Evolutionary conservation across 495 filamentous ascomycete genomes (phyloP).

Genomic region (Astrocystis sublimbata): DNA sequence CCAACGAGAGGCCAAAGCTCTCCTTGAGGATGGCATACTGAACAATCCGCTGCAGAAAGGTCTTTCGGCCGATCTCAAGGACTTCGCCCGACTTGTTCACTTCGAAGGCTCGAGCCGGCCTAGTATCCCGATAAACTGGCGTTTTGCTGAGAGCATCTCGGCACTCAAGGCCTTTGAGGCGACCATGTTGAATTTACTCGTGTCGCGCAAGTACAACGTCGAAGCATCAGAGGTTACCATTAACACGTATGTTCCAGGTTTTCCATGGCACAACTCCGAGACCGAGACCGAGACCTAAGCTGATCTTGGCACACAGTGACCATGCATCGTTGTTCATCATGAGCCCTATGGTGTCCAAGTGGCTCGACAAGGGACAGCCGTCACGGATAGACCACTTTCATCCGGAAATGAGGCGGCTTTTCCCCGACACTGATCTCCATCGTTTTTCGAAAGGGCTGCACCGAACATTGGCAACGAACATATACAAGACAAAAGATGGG

Average conservation of each 20-base stretch:
- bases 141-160: conserved; percentile 35
- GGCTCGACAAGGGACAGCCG: conserved; percentile 6
- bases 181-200: conserved; percentile 26
- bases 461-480: conserved; percentile 41
- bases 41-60: conserved; percentile 24
- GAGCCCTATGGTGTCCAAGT: conserved; percentile 12
- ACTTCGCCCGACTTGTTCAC: background rate
- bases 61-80: conserved; percentile 14
- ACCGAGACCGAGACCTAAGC: background rate
- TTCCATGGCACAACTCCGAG: no score
- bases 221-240: conserved; percentile 23
- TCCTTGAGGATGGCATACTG: conserved; percentile 30
- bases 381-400: background rate
- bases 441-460: conserved; percentile 8
- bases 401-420: background rate
- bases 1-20: conserved; percentile 21
- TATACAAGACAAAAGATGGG: conserved; percentile 52
- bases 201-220: conserved; percentile 28
- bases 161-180: conserved; percentile 35
- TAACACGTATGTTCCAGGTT: conserved; percentile 20
- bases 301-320: conserved; percentile 10
- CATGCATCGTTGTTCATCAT: conserved; percentile 29
- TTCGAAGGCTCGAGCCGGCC: conserved; percentile 27
- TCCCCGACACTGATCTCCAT: conserved; percentile 17
- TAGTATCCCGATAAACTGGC: conserved; percentile 36